phyloP scores from a whole-genome alignment of 208 protist genomes.

The Baffinella frigidus region DNA sequence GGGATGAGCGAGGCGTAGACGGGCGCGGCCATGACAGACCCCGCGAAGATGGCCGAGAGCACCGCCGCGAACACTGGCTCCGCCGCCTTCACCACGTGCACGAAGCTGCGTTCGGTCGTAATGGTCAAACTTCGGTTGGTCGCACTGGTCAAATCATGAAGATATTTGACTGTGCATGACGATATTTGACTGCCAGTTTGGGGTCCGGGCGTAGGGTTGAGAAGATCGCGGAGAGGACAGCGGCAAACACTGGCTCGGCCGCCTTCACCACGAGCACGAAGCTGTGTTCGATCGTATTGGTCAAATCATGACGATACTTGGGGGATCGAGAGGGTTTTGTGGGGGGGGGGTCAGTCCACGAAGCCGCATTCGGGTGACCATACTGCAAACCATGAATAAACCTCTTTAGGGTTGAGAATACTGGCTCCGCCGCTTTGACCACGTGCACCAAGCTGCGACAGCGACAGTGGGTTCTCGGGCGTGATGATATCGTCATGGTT shows the following conservation, averaged over 20 bases:
- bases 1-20: slow-evolving; percentile 37
- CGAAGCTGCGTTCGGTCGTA: too few relatives aligned
- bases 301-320: neutral
- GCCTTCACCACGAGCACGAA: slow-evolving; percentile 23
- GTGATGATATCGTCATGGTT: too few relatives aligned
- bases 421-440: slow-evolving; percentile 24
- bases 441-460: slow-evolving; percentile 43
- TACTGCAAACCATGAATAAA: too few relatives aligned
- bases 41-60: neutral
- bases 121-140: too few relatives aligned
- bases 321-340: neutral
- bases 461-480: too few relatives aligned
- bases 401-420: neutral
- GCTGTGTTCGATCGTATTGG: neutral
- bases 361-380: neutral
- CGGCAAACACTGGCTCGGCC: slow-evolving; percentile 22
- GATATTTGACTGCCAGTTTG: too few relatives aligned
- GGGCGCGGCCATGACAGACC: neutral
- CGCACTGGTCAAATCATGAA: neutral
- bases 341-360: neutral
- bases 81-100: slow-evolving; percentile 34
- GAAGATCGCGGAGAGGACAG: neutral
- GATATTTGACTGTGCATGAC: neutral
- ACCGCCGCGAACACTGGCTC: slow-evolving; percentile 42
- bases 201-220: too few relatives aligned